Percentiles rank a stretch among this genome's conserved stretches.
phyloP scores from a whole-genome alignment of 371 early-diverging fungal genomes.

The Mycotypha africana region DNA sequence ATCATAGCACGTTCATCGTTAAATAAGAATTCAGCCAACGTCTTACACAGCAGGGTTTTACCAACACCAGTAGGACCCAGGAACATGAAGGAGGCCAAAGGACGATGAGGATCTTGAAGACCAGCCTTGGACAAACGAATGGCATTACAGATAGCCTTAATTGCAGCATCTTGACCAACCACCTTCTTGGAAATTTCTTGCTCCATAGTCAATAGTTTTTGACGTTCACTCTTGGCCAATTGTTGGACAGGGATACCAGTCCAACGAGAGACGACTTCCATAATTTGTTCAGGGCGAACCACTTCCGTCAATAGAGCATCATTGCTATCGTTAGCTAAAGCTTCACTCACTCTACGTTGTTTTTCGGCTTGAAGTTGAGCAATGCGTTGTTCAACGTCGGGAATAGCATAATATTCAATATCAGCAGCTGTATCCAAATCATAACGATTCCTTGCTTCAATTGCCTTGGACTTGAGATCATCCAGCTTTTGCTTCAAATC shows the following conservation, averaged over 20 bases:
- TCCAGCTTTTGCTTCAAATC: conserved; percentile 84
- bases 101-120: conserved; percentile 71
- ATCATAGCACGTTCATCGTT: conserved; percentile 81
- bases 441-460: conserved; percentile 79
- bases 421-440: conserved; percentile 75
- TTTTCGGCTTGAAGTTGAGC: conserved; percentile 47
- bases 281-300: conserved; percentile 84
- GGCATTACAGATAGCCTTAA: conserved; percentile 75
- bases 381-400: conserved; percentile 70
- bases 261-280: conserved; percentile 81
- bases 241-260: conserved; percentile 88
- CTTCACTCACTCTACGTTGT: conserved; percentile 55
- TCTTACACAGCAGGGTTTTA: conserved; percentile 81
- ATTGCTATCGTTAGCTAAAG: conserved; percentile 37
- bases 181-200: conserved; percentile 61
- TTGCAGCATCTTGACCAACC: conserved; percentile 84
- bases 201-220: conserved; percentile 81
- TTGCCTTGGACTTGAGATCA: conserved; percentile 76
- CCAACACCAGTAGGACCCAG: conserved; percentile 93
- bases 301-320: conserved; percentile 65
- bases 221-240: conserved; percentile 74
- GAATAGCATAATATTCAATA: conserved; percentile 88
- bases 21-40: conserved; percentile 84
- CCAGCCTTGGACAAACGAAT: conserved; percentile 75
- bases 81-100: conserved; percentile 91